Evolutionary conservation across 192 early-diverging fungal species (phyloP).

Genomic region (Spizellomyces punctatus): DNA sequence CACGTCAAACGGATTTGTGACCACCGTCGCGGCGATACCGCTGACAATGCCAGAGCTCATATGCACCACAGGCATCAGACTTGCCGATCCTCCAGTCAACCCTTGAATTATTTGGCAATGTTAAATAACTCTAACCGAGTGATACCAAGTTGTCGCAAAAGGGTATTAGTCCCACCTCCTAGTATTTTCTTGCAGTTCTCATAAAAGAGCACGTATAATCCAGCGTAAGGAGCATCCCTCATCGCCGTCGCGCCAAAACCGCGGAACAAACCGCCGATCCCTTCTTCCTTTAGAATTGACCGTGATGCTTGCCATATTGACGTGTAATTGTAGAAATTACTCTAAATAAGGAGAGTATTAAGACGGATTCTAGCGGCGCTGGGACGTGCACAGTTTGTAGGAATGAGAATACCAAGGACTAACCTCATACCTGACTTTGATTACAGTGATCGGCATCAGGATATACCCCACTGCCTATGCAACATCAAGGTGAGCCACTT

Average conservation of each 20-base stretch:
- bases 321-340: constrained; percentile 81
- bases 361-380: no score
- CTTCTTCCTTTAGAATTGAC: constrained; percentile 70
- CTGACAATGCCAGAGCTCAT: constrained; percentile 67
- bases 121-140: no score
- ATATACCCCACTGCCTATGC: constrained; percentile 71
- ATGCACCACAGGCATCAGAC: constrained; percentile 48
- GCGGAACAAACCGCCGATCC: constrained; percentile 79
- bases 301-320: constrained; percentile 66
- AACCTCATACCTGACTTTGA: constrained; percentile 91
- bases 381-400: no score
- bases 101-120: background rate
- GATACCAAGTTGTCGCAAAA: no score
- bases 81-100: background rate
- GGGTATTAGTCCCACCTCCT: background rate
- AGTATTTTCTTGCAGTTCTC: constrained; percentile 70
- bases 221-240: constrained; percentile 88
- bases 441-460: constrained; percentile 92
- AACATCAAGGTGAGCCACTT: constrained; percentile 1
- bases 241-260: constrained; percentile 87
- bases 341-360: constrained; percentile 45
- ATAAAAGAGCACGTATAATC: constrained; percentile 87
- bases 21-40: constrained; percentile 72
- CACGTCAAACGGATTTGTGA: constrained; percentile 95
- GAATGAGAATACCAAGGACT: background rate